Conservation (phyloP, 495 filamentous ascomycete species). For the Venustampulla echinocandica region DNA sequence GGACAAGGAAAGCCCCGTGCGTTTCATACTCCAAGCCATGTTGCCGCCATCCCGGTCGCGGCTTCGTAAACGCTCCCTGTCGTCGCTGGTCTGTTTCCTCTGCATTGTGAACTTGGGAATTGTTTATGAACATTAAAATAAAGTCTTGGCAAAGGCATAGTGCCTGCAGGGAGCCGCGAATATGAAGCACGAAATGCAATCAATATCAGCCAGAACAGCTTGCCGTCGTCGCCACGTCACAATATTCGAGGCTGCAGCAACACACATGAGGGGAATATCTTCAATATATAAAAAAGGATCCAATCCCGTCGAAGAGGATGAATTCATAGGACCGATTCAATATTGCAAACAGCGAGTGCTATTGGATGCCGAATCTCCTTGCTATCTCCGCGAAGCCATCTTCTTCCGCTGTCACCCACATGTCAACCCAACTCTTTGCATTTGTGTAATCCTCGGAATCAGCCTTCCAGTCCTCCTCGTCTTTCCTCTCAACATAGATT, state of each 20-base stretch:
- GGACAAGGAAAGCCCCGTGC: not conserved
- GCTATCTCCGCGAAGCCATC: conserved; percentile 48
- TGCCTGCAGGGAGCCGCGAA: not conserved
- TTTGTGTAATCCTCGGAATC: conserved; percentile 44
- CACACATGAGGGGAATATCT: not conserved
- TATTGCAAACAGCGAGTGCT: not conserved
- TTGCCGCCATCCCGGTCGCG: not conserved
- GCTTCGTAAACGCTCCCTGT: not conserved
- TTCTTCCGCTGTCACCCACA: conserved; percentile 46
- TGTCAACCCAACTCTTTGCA: conserved; percentile 52
- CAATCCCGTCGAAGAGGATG: not conserved
- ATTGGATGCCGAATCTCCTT: conserved; percentile 31
- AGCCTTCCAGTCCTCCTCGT: conserved; percentile 52
- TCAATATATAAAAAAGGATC: conserved; percentile 3
- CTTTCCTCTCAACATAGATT: conserved; percentile 63
- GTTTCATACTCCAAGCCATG: not conserved
- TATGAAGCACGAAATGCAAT: not conserved
- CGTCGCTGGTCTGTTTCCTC: no score
- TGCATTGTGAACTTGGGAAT: no score
- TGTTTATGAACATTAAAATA: no score
- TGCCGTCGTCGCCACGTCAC: conserved; percentile 1
- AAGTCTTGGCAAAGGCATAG: not conserved
- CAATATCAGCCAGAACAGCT: not conserved
- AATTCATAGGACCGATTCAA: conserved; percentile 3
- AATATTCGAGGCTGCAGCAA: not conserved